Evolutionary conservation across 106 monocot genomes (phyloP), one percentile per base, ranked within the genome.

Genomic region (Dendrobium catenatum): DNA sequence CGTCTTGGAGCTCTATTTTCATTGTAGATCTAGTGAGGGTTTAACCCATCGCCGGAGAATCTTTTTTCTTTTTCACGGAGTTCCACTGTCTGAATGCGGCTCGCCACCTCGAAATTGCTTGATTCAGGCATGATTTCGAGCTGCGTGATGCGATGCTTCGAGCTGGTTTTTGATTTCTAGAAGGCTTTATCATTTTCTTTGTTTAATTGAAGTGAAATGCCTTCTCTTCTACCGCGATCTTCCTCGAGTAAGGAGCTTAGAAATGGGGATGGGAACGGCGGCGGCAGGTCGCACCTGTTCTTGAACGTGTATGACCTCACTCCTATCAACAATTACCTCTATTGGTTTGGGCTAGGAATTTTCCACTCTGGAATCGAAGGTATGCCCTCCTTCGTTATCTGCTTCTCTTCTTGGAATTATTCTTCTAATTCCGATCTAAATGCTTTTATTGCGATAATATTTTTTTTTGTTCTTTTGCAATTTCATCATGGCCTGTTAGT

Each of bases 341-440:
- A 86, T 54, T 94, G 91, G 91, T 83, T 85, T 47, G 91, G 93
- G 42, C 51, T 91, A 20, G 93, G 93, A 40, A 89, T 94, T 64
- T 94, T 89, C 81, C 93, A 94, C 80, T 89, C 93, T 40, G 93
- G 93, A 29, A 94, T 94, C 79, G 87, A 94, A 91, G 93, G 93
- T 91, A 40, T 59, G 47, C 51, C 5, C 26, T 76, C 10, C 43
- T 74, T 74, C 16, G 3, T 51, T 13, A 13, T 51, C 43, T 41
- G 20, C 42, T 74, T 4, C 43, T 49, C 2, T 26, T 76, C 26
- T 24, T 49, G 4, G 46, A 76, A 51, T 20, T 29, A 4, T 76
- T 47, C 27, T 76, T 76, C 5, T 76, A 46, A 4, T 49, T 48
- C 27, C 13, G 70, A 70, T 37, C 15, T 22, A 70, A 29, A 9